Percentiles rank a stretch among this genome's conserved stretches.
Evolutionary conservation across 768 basidiomycete species (phyloP).

Genomic region (Termitomyces sp.): DNA sequence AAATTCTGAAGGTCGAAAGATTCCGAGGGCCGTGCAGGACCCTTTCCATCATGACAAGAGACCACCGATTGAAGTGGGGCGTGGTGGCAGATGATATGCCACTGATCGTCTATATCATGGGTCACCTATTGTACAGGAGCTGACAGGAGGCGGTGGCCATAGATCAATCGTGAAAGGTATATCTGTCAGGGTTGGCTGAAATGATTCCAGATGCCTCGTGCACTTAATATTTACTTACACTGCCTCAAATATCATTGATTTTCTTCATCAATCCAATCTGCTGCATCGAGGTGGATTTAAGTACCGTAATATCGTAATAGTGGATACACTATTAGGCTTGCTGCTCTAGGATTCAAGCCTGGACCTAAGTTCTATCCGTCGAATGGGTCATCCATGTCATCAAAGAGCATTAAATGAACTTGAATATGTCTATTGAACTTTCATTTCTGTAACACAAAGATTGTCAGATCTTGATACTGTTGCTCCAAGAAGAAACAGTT

Average conservation of each 20-base stretch:
- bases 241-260: background rate
- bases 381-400: background rate
- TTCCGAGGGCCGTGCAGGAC: background rate
- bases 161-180: background rate
- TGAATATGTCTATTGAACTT: constrained; percentile 12
- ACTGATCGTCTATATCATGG: background rate
- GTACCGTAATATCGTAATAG: background rate
- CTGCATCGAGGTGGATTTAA: background rate
- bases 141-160: background rate
- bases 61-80: background rate
- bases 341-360: background rate
- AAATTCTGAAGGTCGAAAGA: background rate
- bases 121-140: too few relatives aligned
- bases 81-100: background rate
- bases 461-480: background rate
- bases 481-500: background rate
- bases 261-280: background rate
- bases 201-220: background rate
- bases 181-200: background rate
- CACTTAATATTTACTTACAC: background rate
- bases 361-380: background rate
- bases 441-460: constrained; percentile 1
- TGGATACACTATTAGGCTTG: background rate
- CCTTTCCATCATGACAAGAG: background rate
- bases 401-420: background rate